These are phyloP conservation scores for Claviceps pazoutovae DNA, from an alignment of 2,329 filamentous ascomycete genomes.

Conservation along the genomic window DNA sequence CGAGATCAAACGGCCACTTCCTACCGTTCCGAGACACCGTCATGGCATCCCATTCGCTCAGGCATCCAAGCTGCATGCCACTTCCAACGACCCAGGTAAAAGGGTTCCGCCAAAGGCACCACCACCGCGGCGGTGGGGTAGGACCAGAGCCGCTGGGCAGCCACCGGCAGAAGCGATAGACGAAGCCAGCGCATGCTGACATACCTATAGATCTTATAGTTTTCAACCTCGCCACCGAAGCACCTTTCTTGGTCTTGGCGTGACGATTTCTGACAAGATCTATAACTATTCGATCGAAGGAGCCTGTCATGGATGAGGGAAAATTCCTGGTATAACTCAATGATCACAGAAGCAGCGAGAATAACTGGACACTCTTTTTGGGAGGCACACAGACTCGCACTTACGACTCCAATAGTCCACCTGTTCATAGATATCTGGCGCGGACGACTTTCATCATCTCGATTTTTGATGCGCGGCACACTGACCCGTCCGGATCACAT, in stretches of 20 bases:
- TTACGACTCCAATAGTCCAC: not conserved
- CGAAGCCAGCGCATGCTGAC: not conserved
- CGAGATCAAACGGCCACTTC: slow-evolving; percentile 33
- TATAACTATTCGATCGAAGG: not conserved
- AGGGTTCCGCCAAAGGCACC: slow-evolving; percentile 32
- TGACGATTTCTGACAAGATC: not conserved
- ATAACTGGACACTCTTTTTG: not conserved
- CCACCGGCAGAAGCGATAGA: slow-evolving; percentile 10
- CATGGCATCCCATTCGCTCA: slow-evolving; percentile 35
- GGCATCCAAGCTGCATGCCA: slow-evolving; percentile 15
- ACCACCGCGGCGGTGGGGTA: slow-evolving; percentile 31
- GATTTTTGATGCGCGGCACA: not conserved
- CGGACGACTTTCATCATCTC: not conserved
- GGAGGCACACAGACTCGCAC: not conserved
- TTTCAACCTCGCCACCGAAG: not conserved
- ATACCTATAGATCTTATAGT: no score
- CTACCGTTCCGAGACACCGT: slow-evolving; percentile 41
- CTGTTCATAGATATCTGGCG: not conserved
- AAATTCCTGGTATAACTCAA: not conserved
- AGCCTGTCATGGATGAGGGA: not conserved
- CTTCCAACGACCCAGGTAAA: slow-evolving; percentile 20
- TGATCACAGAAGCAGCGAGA: not conserved
- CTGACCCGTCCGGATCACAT: not conserved
- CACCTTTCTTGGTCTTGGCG: no score
- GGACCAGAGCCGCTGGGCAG: slow-evolving; percentile 22